Evolutionary conservation across 441 rosid species (phyloP), one percentile per base, ranked within the genome.

Genomic region (Arabidopsis hybrid): DNA sequence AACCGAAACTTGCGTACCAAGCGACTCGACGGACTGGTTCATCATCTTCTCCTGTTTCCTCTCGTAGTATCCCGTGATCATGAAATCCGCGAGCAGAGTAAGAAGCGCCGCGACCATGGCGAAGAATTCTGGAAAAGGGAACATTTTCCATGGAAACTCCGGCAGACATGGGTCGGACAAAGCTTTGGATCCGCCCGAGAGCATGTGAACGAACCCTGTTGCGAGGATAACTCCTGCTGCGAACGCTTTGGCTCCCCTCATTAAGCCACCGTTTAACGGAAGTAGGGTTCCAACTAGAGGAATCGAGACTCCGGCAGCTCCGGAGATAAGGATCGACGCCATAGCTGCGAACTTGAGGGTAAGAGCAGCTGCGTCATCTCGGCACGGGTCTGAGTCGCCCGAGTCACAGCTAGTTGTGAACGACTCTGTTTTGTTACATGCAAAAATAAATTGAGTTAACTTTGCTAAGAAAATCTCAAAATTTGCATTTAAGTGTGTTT

Each of bases 211-310:
- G 60, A 94, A 94, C 31, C 95, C 98, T 11, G 98, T 94, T 4
- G 98, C 96, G 7, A 93, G 88, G 51, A 93, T 94, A 6, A 94
- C 97, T 10, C 99, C 97, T 1, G 97, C 99, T 0, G 97, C 99
- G 38, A 94, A 94, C 2, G 97, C 93, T 82, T 92, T 94, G 3
- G 93, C 89, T 1, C 93, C 89, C 1, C 91, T 85, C 63, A 92
- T 86, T 16, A 92, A 85, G 56, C 86, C 85, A 0, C 91, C 83
- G 42, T 74, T 91, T 0, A 91, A 79, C 0, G 83, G 85, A 38
- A 92, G 85, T 72, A 87, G 70, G 78, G 71, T 82, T 12, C 97
- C 97, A 0, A 94, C 29, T 7, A 90, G 84, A 1, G 99, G 97
- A 40, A 90, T 75, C 0, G 96, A 81, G 16, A 94, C 74, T 3